Percentiles rank a stretch among this genome's conserved stretches.
Conservation (phyloP, 106 monocot genomes). For the Dendrobium nobile region DNA sequence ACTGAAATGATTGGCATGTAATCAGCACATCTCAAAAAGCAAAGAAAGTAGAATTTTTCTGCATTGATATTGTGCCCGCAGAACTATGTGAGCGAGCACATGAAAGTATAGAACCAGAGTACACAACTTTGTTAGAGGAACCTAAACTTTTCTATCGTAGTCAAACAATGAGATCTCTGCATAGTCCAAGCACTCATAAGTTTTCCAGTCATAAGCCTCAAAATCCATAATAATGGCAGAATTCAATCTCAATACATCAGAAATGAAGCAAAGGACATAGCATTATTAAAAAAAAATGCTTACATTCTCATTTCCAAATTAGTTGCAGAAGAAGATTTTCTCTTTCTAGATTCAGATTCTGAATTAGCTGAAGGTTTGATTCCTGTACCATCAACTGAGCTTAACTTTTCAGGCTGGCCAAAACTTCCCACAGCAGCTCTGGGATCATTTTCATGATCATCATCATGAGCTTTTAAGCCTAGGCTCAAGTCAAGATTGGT, state of each 20-base stretch:
- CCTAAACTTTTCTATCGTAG: neutral
- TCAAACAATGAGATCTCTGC: neutral
- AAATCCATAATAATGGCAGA: neutral
- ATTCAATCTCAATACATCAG: neutral
- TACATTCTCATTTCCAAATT: constrained; percentile 10
- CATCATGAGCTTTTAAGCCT: constrained; percentile 6
- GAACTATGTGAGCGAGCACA: no score
- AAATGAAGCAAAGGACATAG: neutral
- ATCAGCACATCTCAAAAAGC: no score
- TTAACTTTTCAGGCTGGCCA: neutral
- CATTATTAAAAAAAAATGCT: neutral
- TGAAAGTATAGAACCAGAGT: neutral
- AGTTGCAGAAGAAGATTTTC: constrained; percentile 1
- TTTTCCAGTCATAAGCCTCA: neutral
- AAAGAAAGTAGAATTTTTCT: no score
- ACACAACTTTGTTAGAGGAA: neutral
- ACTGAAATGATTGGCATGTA: neutral
- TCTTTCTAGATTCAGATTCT: neutral
- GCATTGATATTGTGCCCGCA: no score
- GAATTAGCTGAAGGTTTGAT: constrained; percentile 8
- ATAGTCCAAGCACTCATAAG: neutral
- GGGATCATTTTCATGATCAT: neutral
- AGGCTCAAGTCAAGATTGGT: constrained; percentile 13
- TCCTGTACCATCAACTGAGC: neutral
- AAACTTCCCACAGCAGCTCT: neutral